phyloP scores from a whole-genome alignment of 2,329 filamentous ascomycete genomes.

The Chaetomium sp. region DNA sequence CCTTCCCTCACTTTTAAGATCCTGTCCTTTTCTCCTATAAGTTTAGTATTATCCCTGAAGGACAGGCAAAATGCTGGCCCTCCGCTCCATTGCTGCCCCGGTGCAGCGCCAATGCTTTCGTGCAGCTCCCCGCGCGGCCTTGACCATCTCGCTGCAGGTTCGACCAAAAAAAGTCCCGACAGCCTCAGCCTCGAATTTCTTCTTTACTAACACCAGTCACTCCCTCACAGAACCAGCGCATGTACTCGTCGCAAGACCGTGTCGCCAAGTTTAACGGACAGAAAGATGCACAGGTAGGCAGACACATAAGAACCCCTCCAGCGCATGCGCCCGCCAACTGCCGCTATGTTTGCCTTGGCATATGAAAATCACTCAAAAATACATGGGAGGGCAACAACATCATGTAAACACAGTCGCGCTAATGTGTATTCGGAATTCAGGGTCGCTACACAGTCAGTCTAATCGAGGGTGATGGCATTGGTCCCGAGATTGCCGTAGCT shows the following conservation, averaged over 20 bases:
- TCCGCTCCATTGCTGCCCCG: conserved; percentile 70
- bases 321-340: conserved; percentile 4
- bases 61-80: conserved; percentile 61
- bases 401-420: conserved; percentile 18
- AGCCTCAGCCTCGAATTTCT: not conserved
- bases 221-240: conserved; percentile 44
- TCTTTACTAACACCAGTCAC: conserved; percentile 23
- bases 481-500: conserved; percentile 93
- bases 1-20: not conserved
- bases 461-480: conserved; percentile 98
- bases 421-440: conserved; percentile 39
- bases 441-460: conserved; percentile 93
- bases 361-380: conserved; percentile 22
- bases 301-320: conserved; percentile 15
- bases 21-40: not conserved
- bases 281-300: conserved; percentile 78
- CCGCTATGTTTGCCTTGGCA: conserved; percentile 8
- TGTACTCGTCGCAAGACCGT: conserved; percentile 60
- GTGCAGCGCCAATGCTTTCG: conserved; percentile 73
- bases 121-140: conserved; percentile 53
- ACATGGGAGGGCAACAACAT: conserved; percentile 9
- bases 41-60: not conserved
- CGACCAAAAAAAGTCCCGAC: conserved; percentile 23
- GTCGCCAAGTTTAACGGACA: conserved; percentile 91
- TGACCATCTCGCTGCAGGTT: conserved; percentile 51